Evolutionary conservation across 2,329 filamentous ascomycete genomes (phyloP), one percentile per base, ranked within the genome.

Genomic region (Aspergillus phoenicis): DNA sequence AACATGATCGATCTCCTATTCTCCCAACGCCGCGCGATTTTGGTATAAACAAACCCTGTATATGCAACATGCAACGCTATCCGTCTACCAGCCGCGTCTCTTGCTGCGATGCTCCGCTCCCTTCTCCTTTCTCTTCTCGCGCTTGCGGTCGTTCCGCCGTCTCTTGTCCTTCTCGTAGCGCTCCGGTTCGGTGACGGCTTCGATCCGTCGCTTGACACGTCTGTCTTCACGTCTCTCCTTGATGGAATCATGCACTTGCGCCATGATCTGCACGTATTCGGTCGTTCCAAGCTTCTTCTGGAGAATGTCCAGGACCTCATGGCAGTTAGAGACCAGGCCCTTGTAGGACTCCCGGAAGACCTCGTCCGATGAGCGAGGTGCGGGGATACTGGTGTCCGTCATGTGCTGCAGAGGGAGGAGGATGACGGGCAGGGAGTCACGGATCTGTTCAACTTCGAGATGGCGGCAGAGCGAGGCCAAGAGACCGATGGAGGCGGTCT

Each of bases 151-250:
- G 64, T 90, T 84, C 81, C 89, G 93, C 81, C 89, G 91, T 74
- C 85, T 87, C 87, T 97, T 97, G 68, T 90, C 88, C 71, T 84
- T 82, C 28, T 88, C 91, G 69, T 88, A 87, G 73, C 84, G 89
- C 78, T 95, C 94, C 1, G 95, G 95, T 71, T 90, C 86, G 53
- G 85, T 85, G 24, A 99, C 88, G 10, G 91, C 91, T 73, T 96
- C 93, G 65, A 98, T 91, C 78, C 91, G 91, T 70, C 95, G 86
- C 85, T 99, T 99, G 65, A 84, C 86, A 57, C 89, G 87, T 65
- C 96, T 82, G 70, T 88, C 86, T 73, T 91, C 87, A 66, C 95
- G 83, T 70, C 89, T 87, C 65, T 84, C 83, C 71, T 85, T 86
- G n/a, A 95, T 88, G 15, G 83, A 85, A 56, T 90, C 87, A 62